Base-by-base conservation (phyloP, 768 basidiomycete species). In the Leccinum variicolor region DNA sequence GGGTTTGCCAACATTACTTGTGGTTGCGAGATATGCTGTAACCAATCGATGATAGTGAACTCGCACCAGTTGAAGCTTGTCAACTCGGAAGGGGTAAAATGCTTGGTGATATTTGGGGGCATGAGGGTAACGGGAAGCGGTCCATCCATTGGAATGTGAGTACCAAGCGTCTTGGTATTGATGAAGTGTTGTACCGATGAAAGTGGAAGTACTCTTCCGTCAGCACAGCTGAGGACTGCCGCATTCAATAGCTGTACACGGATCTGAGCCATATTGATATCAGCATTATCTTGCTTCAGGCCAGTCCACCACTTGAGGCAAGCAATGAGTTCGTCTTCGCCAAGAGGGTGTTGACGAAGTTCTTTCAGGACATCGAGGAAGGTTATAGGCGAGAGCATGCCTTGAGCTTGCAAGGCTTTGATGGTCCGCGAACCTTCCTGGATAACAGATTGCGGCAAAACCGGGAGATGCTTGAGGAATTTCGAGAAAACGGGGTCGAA, bases 241-340 rank as follows among this genome's bases (percentile, higher is more conserved):
- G 86, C 87, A 59, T 86, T 79, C 17, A 96, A 73, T 17, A 98
- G 78, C 56, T 90, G 81, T 3, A 67, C 76, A 61, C 79, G 86
- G 59, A 79, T 78, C 19, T 76, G 74, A 14, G 73, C 59, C 50
- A 82, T 72, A n/a, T 78, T 71, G 14, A 73, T 51, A 14, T 67
- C 62, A 36, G 64, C 70, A 39, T 67, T 69, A 25, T 75, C 74
- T 64, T 66, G 74, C 55, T 72, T 75, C 15, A 83, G 68, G 19
- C 64, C 58, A 28, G 81, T 77, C 90, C 94, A 94, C 96, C 97
- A 98, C 56, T 84, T 83, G 60, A 98, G 75, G 71, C 90, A 94
- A 3, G 84, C 85, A n/a, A 87, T 69, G 73, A 90, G 86, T 66
- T 98, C 92, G 6, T 76, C 74, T 66, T 90, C 83, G 4, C 71